These are phyloP conservation scores for Elaeis oleifera DNA, from an alignment of 202 grass and related monocot species.

Conservation along the genomic window DNA sequence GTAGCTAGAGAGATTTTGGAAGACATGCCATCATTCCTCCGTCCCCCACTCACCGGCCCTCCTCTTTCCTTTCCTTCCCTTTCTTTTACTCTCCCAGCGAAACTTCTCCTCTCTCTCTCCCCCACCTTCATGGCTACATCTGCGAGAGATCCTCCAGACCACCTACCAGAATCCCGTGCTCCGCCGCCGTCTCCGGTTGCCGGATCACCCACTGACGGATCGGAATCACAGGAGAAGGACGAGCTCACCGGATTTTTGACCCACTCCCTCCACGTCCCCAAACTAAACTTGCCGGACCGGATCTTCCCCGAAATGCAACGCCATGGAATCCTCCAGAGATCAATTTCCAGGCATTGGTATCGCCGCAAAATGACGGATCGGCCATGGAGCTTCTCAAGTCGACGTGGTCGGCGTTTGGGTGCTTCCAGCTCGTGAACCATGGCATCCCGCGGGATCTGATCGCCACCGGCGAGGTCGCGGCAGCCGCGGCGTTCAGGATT, in stretches of 20 bases:
- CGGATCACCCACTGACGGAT: conserved; percentile 26
- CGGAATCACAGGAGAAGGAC: conserved; percentile 28
- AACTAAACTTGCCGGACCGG: conserved; percentile 40
- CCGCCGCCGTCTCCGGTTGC: conserved; percentile 59
- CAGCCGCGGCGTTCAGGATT: conserved; percentile 2
- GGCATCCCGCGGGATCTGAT: conserved; percentile 22
- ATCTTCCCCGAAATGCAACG: conserved; percentile 12
- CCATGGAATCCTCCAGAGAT: conserved; percentile 29
- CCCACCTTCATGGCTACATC: no score
- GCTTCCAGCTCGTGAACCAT: conserved; percentile 44
- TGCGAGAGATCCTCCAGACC: no score
- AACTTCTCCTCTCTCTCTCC: no score
- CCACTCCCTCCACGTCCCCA: conserved; percentile 28
- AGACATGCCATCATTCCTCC: no score
- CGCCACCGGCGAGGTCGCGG: background rate
- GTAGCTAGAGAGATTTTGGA: no score
- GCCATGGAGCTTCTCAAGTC: conserved; percentile 28
- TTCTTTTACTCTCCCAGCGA: no score
- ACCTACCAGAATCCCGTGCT: conserved; percentile 34
- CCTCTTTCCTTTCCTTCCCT: no score
- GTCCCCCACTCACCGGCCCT: no score
- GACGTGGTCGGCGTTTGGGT: conserved; percentile 29
- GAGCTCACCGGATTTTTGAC: conserved; percentile 39
- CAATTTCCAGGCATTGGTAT: conserved; percentile 24
- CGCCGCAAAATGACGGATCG: background rate